Percentiles rank a stretch among this genome's conserved stretches.
Evolutionary conservation across 2,329 filamentous ascomycete genomes (phyloP).

Genomic region (Phialophora tarda): DNA sequence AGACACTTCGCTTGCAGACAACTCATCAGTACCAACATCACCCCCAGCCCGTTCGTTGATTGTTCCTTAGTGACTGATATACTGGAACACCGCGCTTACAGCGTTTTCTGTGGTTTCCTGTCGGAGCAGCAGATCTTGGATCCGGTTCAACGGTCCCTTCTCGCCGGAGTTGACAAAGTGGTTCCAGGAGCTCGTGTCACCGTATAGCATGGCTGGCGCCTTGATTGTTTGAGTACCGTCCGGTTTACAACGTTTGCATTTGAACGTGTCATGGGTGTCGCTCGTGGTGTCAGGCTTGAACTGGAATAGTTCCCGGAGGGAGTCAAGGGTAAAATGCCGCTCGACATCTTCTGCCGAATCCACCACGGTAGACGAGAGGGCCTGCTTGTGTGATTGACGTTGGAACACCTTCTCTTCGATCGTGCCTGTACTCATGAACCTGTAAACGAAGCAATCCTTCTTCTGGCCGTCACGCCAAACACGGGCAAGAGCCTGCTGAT

Average conservation of each 20-base stretch:
- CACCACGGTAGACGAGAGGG: conserved; percentile 91
- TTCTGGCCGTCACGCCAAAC: conserved; percentile 99
- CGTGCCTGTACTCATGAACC: conserved; percentile 97
- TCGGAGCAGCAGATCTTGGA: conserved; percentile 87
- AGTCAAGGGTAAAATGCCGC: conserved; percentile 91
- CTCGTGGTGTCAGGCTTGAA: conserved; percentile 83
- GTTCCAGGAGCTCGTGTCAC: conserved; percentile 99
- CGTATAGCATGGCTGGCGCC: conserved; percentile 92
- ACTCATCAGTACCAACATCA: neutral
- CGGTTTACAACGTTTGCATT: conserved; percentile 91
- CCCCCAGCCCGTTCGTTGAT: neutral
- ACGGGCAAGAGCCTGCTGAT: conserved; percentile 94
- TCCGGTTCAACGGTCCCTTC: conserved; percentile 71
- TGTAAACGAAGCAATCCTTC: conserved; percentile 99
- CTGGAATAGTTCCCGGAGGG: conserved; percentile 89
- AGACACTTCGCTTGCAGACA: neutral
- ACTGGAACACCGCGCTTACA: conserved; percentile 96
- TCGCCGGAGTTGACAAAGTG: conserved; percentile 83
- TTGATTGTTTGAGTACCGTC: conserved; percentile 88
- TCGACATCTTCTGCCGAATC: conserved; percentile 97
- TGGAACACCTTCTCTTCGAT: conserved; percentile 99
- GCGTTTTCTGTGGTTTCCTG: conserved; percentile 80
- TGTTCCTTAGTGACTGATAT: conserved; percentile 80
- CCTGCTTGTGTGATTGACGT: conserved; percentile 97
- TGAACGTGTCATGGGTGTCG: conserved; percentile 98